Evolutionary conservation across 116 monocot genomes (phyloP).

Genomic region (Posidonia oceanica): DNA sequence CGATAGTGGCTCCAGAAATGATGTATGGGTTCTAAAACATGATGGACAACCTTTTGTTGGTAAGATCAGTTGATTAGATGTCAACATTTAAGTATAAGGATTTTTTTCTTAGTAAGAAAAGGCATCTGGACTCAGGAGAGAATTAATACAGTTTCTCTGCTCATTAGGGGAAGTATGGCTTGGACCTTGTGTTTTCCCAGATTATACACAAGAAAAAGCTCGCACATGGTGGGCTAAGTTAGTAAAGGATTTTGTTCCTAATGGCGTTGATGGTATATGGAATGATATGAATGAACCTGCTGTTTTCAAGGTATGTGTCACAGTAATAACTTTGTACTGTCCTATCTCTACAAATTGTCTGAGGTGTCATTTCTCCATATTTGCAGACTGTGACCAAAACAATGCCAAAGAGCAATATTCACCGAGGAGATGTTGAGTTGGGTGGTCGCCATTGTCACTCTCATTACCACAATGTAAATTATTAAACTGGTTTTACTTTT

Average conservation of each 20-base stretch:
- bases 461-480: slow-evolving; percentile 88
- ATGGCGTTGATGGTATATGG: slow-evolving; percentile 99
- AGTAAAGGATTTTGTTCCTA: slow-evolving; percentile 69
- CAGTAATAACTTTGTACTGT: not conserved
- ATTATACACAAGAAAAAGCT: slow-evolving; percentile 60
- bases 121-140: not conserved
- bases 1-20: slow-evolving; percentile 76
- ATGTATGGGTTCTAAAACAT: slow-evolving; percentile 68
- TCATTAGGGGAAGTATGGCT: slow-evolving; percentile 86
- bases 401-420: slow-evolving; percentile 90
- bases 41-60: slow-evolving; percentile 75
- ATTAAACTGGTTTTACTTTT: not conserved
- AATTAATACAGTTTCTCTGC: not conserved
- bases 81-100: not conserved
- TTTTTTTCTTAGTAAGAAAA: not conserved
- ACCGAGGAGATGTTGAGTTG: slow-evolving; percentile 73
- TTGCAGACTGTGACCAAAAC: slow-evolving; percentile 87
- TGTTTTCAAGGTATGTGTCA: slow-evolving; percentile 66
- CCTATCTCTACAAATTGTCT: not conserved
- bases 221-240: slow-evolving; percentile 88
- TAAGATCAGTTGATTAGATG: slow-evolving; percentile 14
- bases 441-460: slow-evolving; percentile 78
- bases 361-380: not conserved
- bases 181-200: slow-evolving; percentile 96
- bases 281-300: slow-evolving; percentile 99